These are phyloP conservation scores for Musa troglodytarum DNA, from an alignment of 176 grass and related monocot genomes.

Conservation along the genomic window DNA sequence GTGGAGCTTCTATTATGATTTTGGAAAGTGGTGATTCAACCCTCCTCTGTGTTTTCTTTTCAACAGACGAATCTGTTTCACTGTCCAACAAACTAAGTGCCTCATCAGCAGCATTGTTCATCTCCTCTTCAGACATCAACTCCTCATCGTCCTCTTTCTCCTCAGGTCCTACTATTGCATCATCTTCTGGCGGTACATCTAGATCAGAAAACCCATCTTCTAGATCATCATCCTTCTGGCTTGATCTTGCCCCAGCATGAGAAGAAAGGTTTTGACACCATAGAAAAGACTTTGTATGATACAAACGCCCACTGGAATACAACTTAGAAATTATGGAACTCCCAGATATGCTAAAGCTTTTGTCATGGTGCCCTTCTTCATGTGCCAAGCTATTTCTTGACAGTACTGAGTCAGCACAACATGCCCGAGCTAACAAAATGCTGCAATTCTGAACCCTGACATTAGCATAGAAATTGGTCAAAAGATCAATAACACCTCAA, in stretches of 20 bases:
- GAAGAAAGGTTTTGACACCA: slow-evolving; percentile 56
- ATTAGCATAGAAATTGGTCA: slow-evolving; percentile 5
- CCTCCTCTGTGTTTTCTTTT: not conserved
- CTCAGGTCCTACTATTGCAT: not conserved
- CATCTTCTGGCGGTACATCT: slow-evolving; percentile 39
- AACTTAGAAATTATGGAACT: slow-evolving; percentile 25
- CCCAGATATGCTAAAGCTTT: slow-evolving; percentile 19
- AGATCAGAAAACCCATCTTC: slow-evolving; percentile 88
- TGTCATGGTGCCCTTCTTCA: slow-evolving; percentile 18
- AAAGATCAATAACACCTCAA: not conserved
- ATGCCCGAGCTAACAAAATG: slow-evolving; percentile 21
- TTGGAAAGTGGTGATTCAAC: slow-evolving; percentile 5
- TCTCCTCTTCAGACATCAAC: slow-evolving; percentile 28
- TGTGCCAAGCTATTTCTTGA: slow-evolving; percentile 19
- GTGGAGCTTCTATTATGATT: not conserved
- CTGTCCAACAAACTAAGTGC: slow-evolving; percentile 24
- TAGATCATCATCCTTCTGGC: slow-evolving; percentile 40
- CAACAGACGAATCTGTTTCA: slow-evolving; percentile 17
- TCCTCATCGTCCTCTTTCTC: slow-evolving; percentile 17
- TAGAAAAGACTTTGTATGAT: slow-evolving; percentile 22
- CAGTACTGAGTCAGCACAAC: slow-evolving; percentile 15
- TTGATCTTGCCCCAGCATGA: slow-evolving; percentile 38
- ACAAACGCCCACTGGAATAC: not conserved
- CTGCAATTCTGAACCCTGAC: slow-evolving; percentile 22
- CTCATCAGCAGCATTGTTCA: slow-evolving; percentile 32